These are phyloP conservation scores for Avicennia marina DNA, from an alignment of 257 asterid species.

Conservation along the genomic window DNA sequence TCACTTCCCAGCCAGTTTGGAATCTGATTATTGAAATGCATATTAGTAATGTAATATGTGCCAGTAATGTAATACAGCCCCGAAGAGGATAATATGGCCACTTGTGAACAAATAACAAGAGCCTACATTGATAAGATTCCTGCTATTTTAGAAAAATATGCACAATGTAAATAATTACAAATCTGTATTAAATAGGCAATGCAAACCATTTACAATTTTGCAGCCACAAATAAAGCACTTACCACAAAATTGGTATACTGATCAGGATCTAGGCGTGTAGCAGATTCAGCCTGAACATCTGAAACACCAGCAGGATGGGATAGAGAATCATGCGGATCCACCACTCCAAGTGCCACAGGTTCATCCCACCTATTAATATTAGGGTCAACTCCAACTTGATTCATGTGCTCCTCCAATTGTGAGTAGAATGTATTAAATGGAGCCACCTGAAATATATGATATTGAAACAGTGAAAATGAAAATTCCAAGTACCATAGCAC, in stretches of 20 bases:
- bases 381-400: slow-evolving; percentile 55
- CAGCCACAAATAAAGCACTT: slow-evolving; percentile 17
- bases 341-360: slow-evolving; percentile 63
- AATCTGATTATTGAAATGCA: slow-evolving; percentile 39
- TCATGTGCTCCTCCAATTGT: slow-evolving; percentile 62
- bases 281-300: slow-evolving; percentile 85
- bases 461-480: slow-evolving; percentile 9
- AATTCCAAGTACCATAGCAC: slow-evolving; percentile 11
- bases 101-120: too few relatives aligned
- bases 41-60: slow-evolving; percentile 6
- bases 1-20: slow-evolving; percentile 73
- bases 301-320: slow-evolving; percentile 76
- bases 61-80: slow-evolving; percentile 4
- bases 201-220: not conserved
- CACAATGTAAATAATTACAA: not conserved
- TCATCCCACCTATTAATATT: slow-evolving; percentile 61
- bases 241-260: slow-evolving; percentile 75
- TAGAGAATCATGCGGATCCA: slow-evolving; percentile 74
- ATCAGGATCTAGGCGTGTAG: slow-evolving; percentile 65
- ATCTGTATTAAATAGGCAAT: slow-evolving; percentile 6
- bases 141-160: too few relatives aligned
- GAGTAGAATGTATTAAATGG: slow-evolving; percentile 61
- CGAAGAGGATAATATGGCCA: too few relatives aligned
- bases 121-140: too few relatives aligned
- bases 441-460: slow-evolving; percentile 60